Conservation (phyloP, 2,329 filamentous ascomycete species). For the Cyphellophora attinorum region DNA sequence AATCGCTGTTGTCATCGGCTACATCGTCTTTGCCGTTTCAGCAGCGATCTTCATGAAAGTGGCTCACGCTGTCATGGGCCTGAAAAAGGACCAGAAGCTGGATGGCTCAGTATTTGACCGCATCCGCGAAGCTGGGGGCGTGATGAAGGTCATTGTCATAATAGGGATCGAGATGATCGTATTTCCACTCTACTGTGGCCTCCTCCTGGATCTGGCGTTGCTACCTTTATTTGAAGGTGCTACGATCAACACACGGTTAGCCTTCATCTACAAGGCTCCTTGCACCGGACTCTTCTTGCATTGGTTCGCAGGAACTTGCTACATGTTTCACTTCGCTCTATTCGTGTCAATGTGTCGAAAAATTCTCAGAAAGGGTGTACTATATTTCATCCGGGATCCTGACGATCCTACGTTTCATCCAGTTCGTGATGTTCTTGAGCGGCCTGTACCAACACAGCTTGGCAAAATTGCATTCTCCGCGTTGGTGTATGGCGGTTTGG, state of each 20-base stretch:
- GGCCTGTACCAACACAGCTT: slow-evolving; percentile 83
- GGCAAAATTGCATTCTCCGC: slow-evolving; percentile 95
- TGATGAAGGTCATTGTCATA: slow-evolving; percentile 95
- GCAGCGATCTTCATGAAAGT: slow-evolving; percentile 72
- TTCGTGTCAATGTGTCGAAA: slow-evolving; percentile 99
- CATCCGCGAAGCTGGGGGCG: slow-evolving; percentile 86
- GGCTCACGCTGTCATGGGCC: slow-evolving; percentile 57
- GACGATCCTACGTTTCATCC: slow-evolving; percentile 98
- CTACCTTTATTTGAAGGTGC: slow-evolving; percentile 80
- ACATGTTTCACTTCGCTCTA: slow-evolving; percentile 99
- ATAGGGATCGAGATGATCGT: slow-evolving; percentile 99
- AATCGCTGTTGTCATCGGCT: slow-evolving; percentile 73
- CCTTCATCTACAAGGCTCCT: slow-evolving; percentile 70
- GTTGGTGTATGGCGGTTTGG: slow-evolving; percentile 85
- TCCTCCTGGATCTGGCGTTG: slow-evolving; percentile 79
- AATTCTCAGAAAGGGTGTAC: slow-evolving; percentile 87
- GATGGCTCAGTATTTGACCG: slow-evolving; percentile 74
- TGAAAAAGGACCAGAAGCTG: slow-evolving; percentile 43
- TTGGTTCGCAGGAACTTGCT: slow-evolving; percentile 97
- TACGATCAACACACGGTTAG: slow-evolving; percentile 64
- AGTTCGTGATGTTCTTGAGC: slow-evolving; percentile 89
- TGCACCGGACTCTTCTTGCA: slow-evolving; percentile 91
- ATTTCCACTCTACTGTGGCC: slow-evolving; percentile 90
- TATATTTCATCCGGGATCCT: slow-evolving; percentile 96
- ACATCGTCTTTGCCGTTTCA: slow-evolving; percentile 62